Evolutionary conservation across 73 alveolate species (phyloP).

Genomic region (Paramecium primaurelia): DNA sequence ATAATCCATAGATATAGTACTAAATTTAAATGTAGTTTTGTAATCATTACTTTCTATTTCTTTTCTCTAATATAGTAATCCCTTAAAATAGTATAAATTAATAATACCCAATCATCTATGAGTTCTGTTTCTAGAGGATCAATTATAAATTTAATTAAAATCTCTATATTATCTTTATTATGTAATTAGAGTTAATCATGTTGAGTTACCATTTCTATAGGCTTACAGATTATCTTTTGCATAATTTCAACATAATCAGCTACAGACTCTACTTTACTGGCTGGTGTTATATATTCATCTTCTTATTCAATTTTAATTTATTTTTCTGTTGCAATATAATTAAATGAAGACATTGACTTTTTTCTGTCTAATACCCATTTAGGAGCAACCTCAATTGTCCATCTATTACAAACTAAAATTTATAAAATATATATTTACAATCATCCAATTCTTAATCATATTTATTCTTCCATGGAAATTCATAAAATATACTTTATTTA

Average conservation of each 20-base stretch:
- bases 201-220: neutral
- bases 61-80: neutral
- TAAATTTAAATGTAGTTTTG: neutral
- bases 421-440: neutral
- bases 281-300: conserved; percentile 15
- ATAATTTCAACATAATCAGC: neutral
- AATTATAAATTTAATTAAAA: neutral
- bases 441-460: neutral
- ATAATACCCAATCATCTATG: conserved; percentile 20
- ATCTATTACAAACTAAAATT: neutral
- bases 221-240: neutral
- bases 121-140: neutral
- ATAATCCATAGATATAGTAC: neutral
- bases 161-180: neutral
- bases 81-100: neutral
- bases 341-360: neutral
- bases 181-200: neutral
- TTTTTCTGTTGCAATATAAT: neutral
- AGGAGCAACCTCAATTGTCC: neutral
- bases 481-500: neutral
- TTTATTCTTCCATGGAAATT: neutral
- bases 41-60: neutral
- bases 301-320: neutral
- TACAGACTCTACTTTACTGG: neutral
- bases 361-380: neutral